Percentiles rank a stretch among this genome's conserved stretches.
phyloP scores from a whole-genome alignment of 1,139 yeast genomes.

The Wickerhamomyces sp. region DNA sequence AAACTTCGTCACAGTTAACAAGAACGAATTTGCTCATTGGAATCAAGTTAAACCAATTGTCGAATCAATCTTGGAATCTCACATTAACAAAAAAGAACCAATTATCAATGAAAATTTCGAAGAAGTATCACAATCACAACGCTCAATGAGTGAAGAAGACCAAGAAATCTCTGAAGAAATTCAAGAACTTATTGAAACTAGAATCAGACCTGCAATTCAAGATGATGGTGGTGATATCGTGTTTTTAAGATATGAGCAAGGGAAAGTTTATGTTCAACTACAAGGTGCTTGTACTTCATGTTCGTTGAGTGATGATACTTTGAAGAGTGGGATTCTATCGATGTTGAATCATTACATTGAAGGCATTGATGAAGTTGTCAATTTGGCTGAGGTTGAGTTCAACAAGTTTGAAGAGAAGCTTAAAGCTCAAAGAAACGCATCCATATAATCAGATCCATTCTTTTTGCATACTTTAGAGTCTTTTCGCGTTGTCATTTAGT shows the following conservation, averaged over 20 bases:
- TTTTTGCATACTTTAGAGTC: background rate
- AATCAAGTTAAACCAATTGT: conserved; percentile 82
- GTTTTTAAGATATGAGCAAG: conserved; percentile 59
- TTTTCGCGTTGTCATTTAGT: background rate
- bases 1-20: conserved; percentile 82
- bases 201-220: conserved; percentile 91
- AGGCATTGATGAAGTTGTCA: conserved; percentile 63
- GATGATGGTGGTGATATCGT: conserved; percentile 86
- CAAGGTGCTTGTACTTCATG: conserved; percentile 83
- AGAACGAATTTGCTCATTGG: conserved; percentile 63
- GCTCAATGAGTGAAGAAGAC: conserved; percentile 31
- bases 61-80: conserved; percentile 78
- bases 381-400: conserved; percentile 24
- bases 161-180: conserved; percentile 73
- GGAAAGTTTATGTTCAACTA: conserved; percentile 62
- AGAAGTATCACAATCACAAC: conserved; percentile 1
- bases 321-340: conserved; percentile 75
- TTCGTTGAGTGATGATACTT: conserved; percentile 68
- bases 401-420: conserved; percentile 23
- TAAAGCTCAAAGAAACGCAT: conserved; percentile 11
- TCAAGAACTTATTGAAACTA: conserved; percentile 86
- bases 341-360: conserved; percentile 79
- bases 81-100: conserved; percentile 69
- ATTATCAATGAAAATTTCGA: conserved; percentile 36
- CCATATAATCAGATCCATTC: background rate